Evolutionary conservation across 805 yeast genomes (phyloP), one percentile per base, ranked within the genome.

Genomic region (Kodamaea laetipori): DNA sequence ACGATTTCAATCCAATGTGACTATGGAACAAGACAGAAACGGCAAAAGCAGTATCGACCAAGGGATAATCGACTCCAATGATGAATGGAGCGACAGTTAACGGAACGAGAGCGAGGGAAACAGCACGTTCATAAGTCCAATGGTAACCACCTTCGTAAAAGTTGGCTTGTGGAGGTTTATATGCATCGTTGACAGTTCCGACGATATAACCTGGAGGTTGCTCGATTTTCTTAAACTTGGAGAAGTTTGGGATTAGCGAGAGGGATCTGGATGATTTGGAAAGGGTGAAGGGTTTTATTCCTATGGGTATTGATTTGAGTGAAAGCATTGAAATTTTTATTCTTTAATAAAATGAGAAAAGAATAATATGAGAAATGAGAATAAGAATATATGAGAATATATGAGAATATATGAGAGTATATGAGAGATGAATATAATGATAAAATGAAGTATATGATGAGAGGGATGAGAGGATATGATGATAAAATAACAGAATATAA

Each of bases 121-220:
- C 68, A 4, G 79, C 57, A 54, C 87, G 80, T 73, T 92, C 99
- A 55, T 83, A 82, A n/a, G 86, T 72, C 99, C 99, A 92, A 72
- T 90, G 98, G 63, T 80, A 77, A 17, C 95, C 86, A 37, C 98
- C 97, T 58, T 89, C 90, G 39, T 73, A 58, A 51, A 74, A 78
- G 57, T 78, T 73, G 4, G 82, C 62, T 31, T 73, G 64, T 30
- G 97, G 97, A 11, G 80, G 69, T 25, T 71, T 67, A 56, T 76
- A 85, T 11, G 98, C 90, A 49, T 94, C 98, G 65, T 92, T 94
- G 38, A 90, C 96, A 5, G 90, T 81, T n/a, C 97, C 98, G 37
- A 83, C 83, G 45, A 92, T 83, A 62, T 85, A 76, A 28, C 97
- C 98, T 34, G 97, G 87, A 26, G 95, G 92, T 67, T 87, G 95